Base-by-base conservation (phyloP, 495 filamentous ascomycete species). In the Massariosphaeria phaeospora region DNA sequence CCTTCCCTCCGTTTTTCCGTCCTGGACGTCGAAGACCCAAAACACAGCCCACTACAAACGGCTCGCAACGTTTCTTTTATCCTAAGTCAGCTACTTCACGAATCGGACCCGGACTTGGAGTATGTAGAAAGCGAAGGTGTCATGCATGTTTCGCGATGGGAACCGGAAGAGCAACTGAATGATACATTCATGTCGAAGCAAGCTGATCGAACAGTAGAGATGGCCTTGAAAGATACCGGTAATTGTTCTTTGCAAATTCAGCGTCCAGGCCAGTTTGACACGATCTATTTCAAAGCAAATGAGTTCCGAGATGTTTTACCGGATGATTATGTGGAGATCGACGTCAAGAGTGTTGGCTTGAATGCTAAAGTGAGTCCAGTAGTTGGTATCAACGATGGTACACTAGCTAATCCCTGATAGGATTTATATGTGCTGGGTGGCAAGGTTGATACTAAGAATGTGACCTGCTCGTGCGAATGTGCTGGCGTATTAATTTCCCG, bases 131-230 rank as follows among this genome's bases (percentile, higher is more conserved):
- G 21, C 6, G 38, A 61, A 23, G 59, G 61, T 15, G 18, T 68
- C 4, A 33, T 71, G 1, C 50, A 66, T 38, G 34, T 68, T 9
- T 70, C 66, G 31, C 59, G 68, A 2, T 73, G 59, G 21, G 51
- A 39, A 0, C 67, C 65, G 4, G 62, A 67, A 9, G 38, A 40
- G 0, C 24, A 35, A 1, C 27, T 67, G 1, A 72, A 69, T 23
- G 29, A 57, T 1, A 24, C 52, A 0, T 70, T 72, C 39, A 49
- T 53, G 2, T 15, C 59, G 13, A 61, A 58, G 27, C 60, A 57
- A 35, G 52, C 45, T 1, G 25, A 33, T 10, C 41, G 49, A 12
- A 33, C 57, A 21, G 47, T 44, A 20, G 17, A 30, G 20, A 39
- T 35, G 13, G 26, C 62, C 1, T 40, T 68, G 10, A 29, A 15